Percentiles rank a stretch among this genome's conserved stretches.
Conservation (phyloP, 1,284 basidiomycete genomes). For the Pseudozyma sp. region DNA sequence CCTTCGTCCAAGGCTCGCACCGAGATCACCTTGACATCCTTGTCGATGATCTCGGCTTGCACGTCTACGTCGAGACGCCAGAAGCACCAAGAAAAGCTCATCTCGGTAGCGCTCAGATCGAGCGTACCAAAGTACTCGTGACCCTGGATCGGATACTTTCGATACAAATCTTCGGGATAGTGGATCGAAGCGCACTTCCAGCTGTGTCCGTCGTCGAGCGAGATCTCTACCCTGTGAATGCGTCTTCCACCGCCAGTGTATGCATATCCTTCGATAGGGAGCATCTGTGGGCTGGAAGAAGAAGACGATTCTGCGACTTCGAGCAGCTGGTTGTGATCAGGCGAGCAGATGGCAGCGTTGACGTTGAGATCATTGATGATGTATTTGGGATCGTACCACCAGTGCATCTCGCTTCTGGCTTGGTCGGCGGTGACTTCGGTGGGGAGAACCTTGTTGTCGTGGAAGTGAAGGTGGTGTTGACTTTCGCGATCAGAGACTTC, state of each 20-base stretch:
- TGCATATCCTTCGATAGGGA: constrained; percentile 73
- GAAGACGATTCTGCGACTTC: constrained; percentile 39
- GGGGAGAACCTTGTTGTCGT: constrained; percentile 78
- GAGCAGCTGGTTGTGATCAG: constrained; percentile 74
- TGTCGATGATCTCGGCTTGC: constrained; percentile 67
- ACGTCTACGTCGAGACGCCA: constrained; percentile 73
- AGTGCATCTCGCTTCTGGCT: constrained; percentile 73
- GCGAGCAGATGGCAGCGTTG: constrained; percentile 75
- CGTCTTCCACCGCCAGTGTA: constrained; percentile 78
- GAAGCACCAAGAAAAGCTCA: constrained; percentile 78
- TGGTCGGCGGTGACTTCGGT: constrained; percentile 74
- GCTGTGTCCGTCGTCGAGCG: constrained; percentile 74
- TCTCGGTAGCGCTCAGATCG: constrained; percentile 74
- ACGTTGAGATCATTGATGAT: constrained; percentile 75
- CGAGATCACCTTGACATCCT: constrained; percentile 71
- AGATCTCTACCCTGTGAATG: constrained; percentile 75
- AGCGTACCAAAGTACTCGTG: constrained; percentile 69
- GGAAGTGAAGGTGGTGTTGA: constrained; percentile 71
- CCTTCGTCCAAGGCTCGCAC: constrained; percentile 76
- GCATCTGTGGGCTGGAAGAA: constrained; percentile 10
- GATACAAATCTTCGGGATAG: constrained; percentile 75
- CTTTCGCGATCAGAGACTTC: constrained; percentile 74
- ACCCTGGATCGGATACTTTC: constrained; percentile 67
- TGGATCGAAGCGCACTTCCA: constrained; percentile 74
- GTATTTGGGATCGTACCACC: constrained; percentile 77